Evolutionary conservation across 768 basidiomycete species (phyloP).

Genomic region (Mycena floridula): DNA sequence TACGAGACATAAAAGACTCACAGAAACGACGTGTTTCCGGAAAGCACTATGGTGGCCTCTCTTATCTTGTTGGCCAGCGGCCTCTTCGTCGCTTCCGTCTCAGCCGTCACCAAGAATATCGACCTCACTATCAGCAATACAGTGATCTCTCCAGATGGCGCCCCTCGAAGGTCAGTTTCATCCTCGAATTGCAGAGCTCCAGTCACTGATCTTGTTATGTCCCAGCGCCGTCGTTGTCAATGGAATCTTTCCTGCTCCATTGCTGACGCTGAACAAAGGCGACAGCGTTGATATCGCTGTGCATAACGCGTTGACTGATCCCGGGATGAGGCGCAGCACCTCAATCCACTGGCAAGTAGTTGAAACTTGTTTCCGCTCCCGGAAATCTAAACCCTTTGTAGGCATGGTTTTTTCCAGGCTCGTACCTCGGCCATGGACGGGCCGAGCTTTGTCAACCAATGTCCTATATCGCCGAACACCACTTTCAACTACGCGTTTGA

Average conservation of each 20-base stretch:
- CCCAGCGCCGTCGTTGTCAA: slow-evolving; percentile 14
- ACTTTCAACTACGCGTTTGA: slow-evolving; percentile 1
- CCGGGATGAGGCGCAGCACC: slow-evolving; percentile 19
- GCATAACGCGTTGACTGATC: slow-evolving; percentile 14
- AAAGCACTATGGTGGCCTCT: too few relatives aligned
- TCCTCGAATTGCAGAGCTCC: too few relatives aligned
- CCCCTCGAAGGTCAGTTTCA: background rate
- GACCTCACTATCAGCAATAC: background rate
- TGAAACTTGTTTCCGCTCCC: background rate
- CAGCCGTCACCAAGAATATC: too few relatives aligned
- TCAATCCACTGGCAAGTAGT: slow-evolving; percentile 15
- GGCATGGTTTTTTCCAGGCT: slow-evolving; percentile 1
- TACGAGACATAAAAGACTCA: too few relatives aligned
- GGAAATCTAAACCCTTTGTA: background rate
- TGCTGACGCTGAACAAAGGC: slow-evolving; percentile 14
- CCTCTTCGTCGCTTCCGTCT: too few relatives aligned
- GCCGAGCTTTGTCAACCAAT: background rate
- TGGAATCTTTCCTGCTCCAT: slow-evolving; percentile 17
- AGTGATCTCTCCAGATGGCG: background rate
- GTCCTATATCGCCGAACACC: slow-evolving; percentile 4
- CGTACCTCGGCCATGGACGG: background rate
- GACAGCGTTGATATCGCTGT: slow-evolving; percentile 18
- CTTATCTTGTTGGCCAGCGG: too few relatives aligned
- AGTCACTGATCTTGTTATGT: too few relatives aligned
- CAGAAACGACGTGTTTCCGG: too few relatives aligned